A percentile compares a stretch with the other conserved stretches of the same genome.
These are phyloP conservation scores for Pyrenophora graminea DNA, from an alignment of 2,329 filamentous ascomycete genomes.

Conservation along the genomic window DNA sequence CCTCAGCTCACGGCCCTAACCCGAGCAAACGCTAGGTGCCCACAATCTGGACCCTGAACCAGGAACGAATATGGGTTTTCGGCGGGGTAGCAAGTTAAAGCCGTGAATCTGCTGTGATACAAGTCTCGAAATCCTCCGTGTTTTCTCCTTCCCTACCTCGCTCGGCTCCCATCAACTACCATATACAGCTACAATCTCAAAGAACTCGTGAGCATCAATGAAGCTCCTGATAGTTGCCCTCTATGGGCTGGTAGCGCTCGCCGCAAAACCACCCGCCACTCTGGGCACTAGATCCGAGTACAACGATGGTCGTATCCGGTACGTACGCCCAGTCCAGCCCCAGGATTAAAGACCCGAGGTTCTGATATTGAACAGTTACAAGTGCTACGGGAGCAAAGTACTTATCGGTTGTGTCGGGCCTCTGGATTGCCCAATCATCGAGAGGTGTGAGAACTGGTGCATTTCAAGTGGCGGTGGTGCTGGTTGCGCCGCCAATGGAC, in stretches of 20 bases:
- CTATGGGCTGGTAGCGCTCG: constrained; percentile 7
- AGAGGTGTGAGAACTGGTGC: not conserved
- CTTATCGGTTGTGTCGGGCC: not conserved
- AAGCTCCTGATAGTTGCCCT: constrained; percentile 10
- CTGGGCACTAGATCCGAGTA: not conserved
- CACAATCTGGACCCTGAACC: not conserved
- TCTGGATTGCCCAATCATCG: not conserved
- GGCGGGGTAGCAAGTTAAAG: not conserved
- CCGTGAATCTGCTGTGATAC: not conserved
- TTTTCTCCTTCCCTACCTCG: not conserved
- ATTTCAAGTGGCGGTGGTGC: not conserved
- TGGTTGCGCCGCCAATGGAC: not conserved
- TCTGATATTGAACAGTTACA: not conserved
- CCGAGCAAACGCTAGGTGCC: not conserved
- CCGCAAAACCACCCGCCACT: not conserved
- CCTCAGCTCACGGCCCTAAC: not conserved
- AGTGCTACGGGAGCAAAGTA: not conserved
- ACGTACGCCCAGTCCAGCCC: not conserved
- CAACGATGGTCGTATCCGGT: not conserved
- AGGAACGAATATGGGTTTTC: not conserved
- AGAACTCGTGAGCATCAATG: not conserved
- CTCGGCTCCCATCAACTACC: not conserved
- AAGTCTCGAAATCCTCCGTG: not conserved
- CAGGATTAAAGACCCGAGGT: too few species aligned
- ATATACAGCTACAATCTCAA: not conserved